Conservation (phyloP, 2,329 filamentous ascomycete species). For the Claviceps spartinae region DNA sequence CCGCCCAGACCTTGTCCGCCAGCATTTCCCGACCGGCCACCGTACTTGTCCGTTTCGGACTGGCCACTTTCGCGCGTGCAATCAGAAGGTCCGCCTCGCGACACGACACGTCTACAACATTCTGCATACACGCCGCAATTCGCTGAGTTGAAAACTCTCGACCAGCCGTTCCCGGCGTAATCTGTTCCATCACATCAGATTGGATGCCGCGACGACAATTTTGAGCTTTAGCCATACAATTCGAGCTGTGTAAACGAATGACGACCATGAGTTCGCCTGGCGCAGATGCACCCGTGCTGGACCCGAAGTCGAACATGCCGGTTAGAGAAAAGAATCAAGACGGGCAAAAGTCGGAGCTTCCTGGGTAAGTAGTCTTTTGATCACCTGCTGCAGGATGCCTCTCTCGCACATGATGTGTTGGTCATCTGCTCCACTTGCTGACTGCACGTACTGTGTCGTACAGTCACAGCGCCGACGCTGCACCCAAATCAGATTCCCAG, state of each 20-base stretch:
- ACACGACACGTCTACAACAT: not conserved
- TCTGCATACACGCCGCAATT: not conserved
- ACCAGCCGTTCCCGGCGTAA: slow-evolving; percentile 4
- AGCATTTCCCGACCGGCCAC: not conserved
- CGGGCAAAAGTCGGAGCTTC: slow-evolving; percentile 20
- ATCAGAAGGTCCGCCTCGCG: not conserved
- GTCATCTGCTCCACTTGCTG: not conserved
- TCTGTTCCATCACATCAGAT: slow-evolving; percentile 11
- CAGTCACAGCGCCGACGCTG: slow-evolving; percentile 2
- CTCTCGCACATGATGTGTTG: not conserved
- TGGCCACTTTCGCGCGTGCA: not conserved
- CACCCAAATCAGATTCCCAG: slow-evolving; percentile 8
- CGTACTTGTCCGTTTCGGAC: not conserved
- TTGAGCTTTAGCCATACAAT: not conserved
- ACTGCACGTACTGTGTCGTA: not conserved
- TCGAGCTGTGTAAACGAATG: slow-evolving; percentile 17
- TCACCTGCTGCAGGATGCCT: not conserved
- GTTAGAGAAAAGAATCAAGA: slow-evolving; percentile 17
- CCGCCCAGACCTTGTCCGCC: not conserved
- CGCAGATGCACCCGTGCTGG: slow-evolving; percentile 26
- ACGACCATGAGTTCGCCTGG: slow-evolving; percentile 40
- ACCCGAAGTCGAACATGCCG: slow-evolving; percentile 31
- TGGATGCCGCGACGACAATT: not conserved
- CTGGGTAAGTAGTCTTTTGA: slow-evolving; percentile 22
- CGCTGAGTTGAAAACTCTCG: not conserved